phyloP scores from a whole-genome alignment of 257 asterid genomes.

The Salvia miltiorrhiza region DNA sequence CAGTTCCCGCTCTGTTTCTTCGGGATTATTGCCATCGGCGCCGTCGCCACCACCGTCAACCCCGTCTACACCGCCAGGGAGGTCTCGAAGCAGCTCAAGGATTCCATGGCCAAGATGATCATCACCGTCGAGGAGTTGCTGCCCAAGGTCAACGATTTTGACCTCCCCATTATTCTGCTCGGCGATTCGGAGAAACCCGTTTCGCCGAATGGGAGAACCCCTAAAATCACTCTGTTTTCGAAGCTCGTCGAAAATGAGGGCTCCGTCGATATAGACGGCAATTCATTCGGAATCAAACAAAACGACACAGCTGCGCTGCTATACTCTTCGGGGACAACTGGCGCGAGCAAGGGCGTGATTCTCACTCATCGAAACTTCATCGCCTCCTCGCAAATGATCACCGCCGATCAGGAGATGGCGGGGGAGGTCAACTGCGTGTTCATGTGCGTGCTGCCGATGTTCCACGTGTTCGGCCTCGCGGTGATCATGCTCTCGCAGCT shows the following conservation, averaged over 20 bases:
- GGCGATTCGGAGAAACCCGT: constrained; percentile 23
- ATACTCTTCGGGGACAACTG: constrained; percentile 96
- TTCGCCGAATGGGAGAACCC: constrained; percentile 26
- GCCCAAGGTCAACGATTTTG: constrained; percentile 53
- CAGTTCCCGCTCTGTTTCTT: constrained; percentile 63
- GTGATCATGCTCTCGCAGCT: constrained; percentile 71
- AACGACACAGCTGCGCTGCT: constrained; percentile 71
- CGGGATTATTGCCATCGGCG: constrained; percentile 62
- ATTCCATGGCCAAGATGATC: constrained; percentile 65
- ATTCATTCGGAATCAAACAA: constrained; percentile 32
- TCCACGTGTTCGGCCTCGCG: constrained; percentile 84
- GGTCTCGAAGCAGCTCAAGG: constrained; percentile 68
- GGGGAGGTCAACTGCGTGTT: constrained; percentile 57
- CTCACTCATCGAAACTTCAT: constrained; percentile 79
- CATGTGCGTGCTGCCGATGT: constrained; percentile 81
- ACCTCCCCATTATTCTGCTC: constrained; percentile 56
- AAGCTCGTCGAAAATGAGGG: constrained; percentile 54
- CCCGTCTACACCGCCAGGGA: constrained; percentile 68
- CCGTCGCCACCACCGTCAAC: constrained; percentile 81
- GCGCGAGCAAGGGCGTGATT: constrained; percentile 80
- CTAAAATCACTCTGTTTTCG: constrained; percentile 30
- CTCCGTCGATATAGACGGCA: constrained; percentile 31
- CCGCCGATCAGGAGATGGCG: constrained; percentile 60
- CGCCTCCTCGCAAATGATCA: constrained; percentile 57
- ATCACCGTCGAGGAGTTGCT: constrained; percentile 62